Base-by-base conservation (phyloP, 345 rosid species). In the Arabidopsis arenosa region DNA sequence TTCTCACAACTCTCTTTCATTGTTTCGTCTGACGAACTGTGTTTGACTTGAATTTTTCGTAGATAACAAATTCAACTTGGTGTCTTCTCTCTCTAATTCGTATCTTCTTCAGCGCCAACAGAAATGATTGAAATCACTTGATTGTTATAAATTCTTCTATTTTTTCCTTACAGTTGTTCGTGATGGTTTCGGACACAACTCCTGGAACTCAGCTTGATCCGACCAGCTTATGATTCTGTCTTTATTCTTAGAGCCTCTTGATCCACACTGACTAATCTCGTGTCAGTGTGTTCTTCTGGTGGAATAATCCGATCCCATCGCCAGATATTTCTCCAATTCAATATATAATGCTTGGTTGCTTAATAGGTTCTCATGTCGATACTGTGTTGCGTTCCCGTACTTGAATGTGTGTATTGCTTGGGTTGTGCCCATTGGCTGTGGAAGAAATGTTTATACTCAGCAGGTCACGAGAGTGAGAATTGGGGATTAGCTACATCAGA, bases 351-450 rank as follows among this genome's bases (percentile, higher is more conserved):
- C 65, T 44, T 72, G 80, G 28, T 83, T 73, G 80, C 75, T 81
- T 75, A 66, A 67, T 86, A 85, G 88, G 81, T 63, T 35, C 79
- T 75, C 55, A 94, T 94, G 97, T 94, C 98, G 67, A 84, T 92
- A 57, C 74, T 82, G 62, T 94, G 97, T 81, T 85, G 97, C 73
- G 57, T 91, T 82, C 98, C 97, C 44, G 68, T 94, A 18, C 70
- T 94, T 60, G 98, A 94, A 81, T 86, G 95, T 58, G 96, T 90
- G 41, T 94, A 94, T 79, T 92, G 97, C 74, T 78, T 94, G 65
- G 98, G 81, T 12, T 94, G 98, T 81, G 80, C 82, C 36, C 97
- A 95, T 45, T 94, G 97, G 97, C 76, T 80, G 41, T 90, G 95
- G 96, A 81, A 88, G 84, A 94, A 89, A 77, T 92, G 95, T 80